Conservation (phyloP, 2,329 filamentous ascomycete genomes). For the Cadophora sp. region DNA sequence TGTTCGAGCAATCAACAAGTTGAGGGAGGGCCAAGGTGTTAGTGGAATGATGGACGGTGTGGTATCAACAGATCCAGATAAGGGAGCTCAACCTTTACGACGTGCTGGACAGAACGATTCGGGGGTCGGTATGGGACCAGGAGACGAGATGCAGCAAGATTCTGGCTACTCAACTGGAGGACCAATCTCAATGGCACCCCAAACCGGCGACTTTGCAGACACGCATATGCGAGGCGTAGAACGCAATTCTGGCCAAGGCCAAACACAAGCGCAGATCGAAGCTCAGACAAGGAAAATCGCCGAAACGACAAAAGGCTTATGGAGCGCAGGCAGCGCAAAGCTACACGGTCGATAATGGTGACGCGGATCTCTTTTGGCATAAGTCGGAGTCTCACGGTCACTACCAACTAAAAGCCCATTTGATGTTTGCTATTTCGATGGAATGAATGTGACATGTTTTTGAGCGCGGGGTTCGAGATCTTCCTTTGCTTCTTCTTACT, state of each 20-base stretch:
- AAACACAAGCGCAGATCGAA: slow-evolving; percentile 44
- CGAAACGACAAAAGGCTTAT: slow-evolving; percentile 70
- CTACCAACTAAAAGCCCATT: slow-evolving; percentile 19
- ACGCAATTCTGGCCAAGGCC: slow-evolving; percentile 42
- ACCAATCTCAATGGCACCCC: slow-evolving; percentile 18
- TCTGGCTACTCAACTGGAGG: slow-evolving; percentile 37
- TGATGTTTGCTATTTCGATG: slow-evolving; percentile 6
- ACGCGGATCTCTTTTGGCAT: not conserved
- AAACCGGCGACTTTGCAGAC: slow-evolving; percentile 22
- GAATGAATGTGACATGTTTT: slow-evolving; percentile 17
- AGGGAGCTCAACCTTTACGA: slow-evolving; percentile 46
- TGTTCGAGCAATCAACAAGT: slow-evolving; percentile 73
- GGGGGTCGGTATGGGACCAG: slow-evolving; percentile 45
- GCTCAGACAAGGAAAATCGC: slow-evolving; percentile 59
- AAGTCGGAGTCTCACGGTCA: slow-evolving; percentile 15
- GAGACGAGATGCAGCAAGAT: slow-evolving; percentile 38
- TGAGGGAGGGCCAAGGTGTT: slow-evolving; percentile 63
- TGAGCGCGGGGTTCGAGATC: slow-evolving; percentile 13
- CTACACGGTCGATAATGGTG: slow-evolving; percentile 36
- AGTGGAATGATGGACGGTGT: slow-evolving; percentile 65
- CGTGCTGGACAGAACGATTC: slow-evolving; percentile 53
- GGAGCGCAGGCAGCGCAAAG: slow-evolving; percentile 48
- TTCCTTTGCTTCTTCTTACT: slow-evolving; percentile 15
- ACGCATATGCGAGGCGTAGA: slow-evolving; percentile 40
- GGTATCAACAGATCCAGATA: slow-evolving; percentile 56